These are phyloP conservation scores for Pythium folliculosum DNA, from an alignment of 352 stramenopile species.

Conservation along the genomic window DNA sequence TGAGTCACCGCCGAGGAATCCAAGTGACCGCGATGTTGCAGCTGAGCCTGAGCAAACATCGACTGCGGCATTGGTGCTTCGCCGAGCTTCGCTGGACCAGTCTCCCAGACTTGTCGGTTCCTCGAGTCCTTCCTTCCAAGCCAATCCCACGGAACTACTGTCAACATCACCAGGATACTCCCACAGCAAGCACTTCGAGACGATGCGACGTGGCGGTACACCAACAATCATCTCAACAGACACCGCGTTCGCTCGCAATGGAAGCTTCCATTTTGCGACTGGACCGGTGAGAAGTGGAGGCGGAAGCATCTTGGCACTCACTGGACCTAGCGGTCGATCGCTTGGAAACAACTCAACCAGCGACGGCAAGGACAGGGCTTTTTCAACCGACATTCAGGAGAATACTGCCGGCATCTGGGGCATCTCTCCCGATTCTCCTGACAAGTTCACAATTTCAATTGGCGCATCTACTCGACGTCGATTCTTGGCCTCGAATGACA, in stretches of 20 bases:
- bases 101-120: constrained; percentile 7
- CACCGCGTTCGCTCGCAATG: constrained; percentile 39
- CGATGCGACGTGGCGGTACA: constrained; percentile 40
- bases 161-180: constrained; percentile 76
- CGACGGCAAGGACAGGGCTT: constrained; percentile 40
- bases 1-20: neutral
- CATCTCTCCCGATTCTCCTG: constrained; percentile 64
- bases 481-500: constrained; percentile 44
- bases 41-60: neutral
- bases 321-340: neutral
- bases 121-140: constrained; percentile 65
- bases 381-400: constrained; percentile 69
- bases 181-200: constrained; percentile 66
- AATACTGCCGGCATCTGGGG: constrained; percentile 59
- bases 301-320: constrained; percentile 9
- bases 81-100: constrained; percentile 17
- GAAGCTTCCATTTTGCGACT: constrained; percentile 20
- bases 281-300: constrained; percentile 31
- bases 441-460: constrained; percentile 63
- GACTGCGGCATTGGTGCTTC: constrained; percentile 30
- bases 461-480: constrained; percentile 39
- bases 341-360: neutral
- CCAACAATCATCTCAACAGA: constrained; percentile 67
- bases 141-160: constrained; percentile 65
- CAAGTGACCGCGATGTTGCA: neutral